Conservation (phyloP, 129 eudicot species). For the Dittrichia graveolens region DNA sequence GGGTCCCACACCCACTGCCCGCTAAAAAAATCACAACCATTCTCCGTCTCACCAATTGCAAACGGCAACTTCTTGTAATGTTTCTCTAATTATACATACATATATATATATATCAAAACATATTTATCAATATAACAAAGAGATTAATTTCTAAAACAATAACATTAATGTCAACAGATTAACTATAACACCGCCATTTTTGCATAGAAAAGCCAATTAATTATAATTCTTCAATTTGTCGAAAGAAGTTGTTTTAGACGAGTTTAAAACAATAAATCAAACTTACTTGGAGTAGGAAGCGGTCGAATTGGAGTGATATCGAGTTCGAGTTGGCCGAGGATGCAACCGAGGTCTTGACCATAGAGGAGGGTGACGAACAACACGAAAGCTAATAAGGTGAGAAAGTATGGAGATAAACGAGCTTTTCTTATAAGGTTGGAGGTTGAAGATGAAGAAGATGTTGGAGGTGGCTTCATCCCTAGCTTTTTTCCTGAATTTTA, state of each 20-base stretch:
- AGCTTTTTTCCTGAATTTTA: conserved; percentile 20
- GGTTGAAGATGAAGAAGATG: conserved; percentile 42
- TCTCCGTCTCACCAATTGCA: conserved; percentile 41
- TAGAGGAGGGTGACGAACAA: conserved; percentile 64
- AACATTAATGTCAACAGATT: too few relatives aligned
- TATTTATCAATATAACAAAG: not conserved
- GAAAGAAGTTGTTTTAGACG: not conserved
- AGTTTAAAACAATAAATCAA: not conserved
- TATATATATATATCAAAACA: too few relatives aligned
- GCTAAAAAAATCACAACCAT: conserved; percentile 60
- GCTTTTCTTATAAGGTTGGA: conserved; percentile 40
- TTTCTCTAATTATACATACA: conserved; percentile 43
- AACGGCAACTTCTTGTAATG: conserved; percentile 55
- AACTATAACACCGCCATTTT: not conserved
- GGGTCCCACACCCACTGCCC: conserved; percentile 91
- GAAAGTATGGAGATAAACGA: conserved; percentile 61
- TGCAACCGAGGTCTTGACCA: conserved; percentile 75
- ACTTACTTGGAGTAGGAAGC: conserved; percentile 40
- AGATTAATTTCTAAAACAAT: not conserved
- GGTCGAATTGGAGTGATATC: conserved; percentile 10
- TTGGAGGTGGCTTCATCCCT: conserved; percentile 74
- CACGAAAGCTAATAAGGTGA: conserved; percentile 62
- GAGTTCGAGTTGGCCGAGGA: conserved; percentile 40
- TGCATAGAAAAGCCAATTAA: not conserved
- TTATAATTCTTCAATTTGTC: not conserved